Evolutionary conservation across 2,329 filamentous ascomycete genomes (phyloP).

Genomic region (Drechslerella stenobrocha): DNA sequence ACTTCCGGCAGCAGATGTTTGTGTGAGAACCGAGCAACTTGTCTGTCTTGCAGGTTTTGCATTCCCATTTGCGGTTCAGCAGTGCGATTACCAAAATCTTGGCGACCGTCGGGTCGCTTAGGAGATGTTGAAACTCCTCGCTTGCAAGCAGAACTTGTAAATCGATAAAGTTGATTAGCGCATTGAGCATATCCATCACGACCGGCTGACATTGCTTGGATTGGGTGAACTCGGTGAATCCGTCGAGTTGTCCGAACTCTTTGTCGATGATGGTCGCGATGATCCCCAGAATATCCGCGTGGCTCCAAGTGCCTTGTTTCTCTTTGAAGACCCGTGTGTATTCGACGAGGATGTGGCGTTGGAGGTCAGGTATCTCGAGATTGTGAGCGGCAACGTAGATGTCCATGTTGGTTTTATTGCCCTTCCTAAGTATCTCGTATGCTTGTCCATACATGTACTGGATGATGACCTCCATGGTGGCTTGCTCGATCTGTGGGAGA

Average conservation of each 20-base stretch:
- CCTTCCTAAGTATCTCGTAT: slow-evolving; percentile 12
- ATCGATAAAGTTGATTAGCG: slow-evolving; percentile 16
- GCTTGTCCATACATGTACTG: slow-evolving; percentile 20
- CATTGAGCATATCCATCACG: slow-evolving; percentile 18
- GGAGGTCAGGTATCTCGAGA: slow-evolving; percentile 10
- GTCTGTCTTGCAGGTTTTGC: slow-evolving; percentile 8
- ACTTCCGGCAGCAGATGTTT: slow-evolving; percentile 15
- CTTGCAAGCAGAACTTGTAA: not conserved
- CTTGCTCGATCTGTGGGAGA: slow-evolving; percentile 12
- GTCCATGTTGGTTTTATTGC: slow-evolving; percentile 3
- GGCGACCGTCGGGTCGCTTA: not conserved
- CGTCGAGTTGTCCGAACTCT: not conserved
- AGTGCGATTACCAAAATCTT: slow-evolving; percentile 13
- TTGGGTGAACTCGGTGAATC: slow-evolving; percentile 4
- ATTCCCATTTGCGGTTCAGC: slow-evolving; percentile 14
- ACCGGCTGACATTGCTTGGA: slow-evolving; percentile 6
- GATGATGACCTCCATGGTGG: slow-evolving; percentile 13
- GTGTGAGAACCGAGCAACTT: slow-evolving; percentile 9
- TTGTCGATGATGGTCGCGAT: slow-evolving; percentile 20
- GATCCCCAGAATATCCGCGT: slow-evolving; percentile 8
- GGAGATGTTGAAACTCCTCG: slow-evolving; percentile 17
- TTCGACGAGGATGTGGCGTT: slow-evolving; percentile 14
- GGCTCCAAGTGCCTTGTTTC: slow-evolving; percentile 22
- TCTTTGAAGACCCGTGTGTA: slow-evolving; percentile 16
- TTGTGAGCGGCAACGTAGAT: slow-evolving; percentile 10